Percentiles rank a stretch among this genome's conserved stretches.
phyloP scores from a whole-genome alignment of 306 rosid genomes.

The Mucuna pruriens region DNA sequence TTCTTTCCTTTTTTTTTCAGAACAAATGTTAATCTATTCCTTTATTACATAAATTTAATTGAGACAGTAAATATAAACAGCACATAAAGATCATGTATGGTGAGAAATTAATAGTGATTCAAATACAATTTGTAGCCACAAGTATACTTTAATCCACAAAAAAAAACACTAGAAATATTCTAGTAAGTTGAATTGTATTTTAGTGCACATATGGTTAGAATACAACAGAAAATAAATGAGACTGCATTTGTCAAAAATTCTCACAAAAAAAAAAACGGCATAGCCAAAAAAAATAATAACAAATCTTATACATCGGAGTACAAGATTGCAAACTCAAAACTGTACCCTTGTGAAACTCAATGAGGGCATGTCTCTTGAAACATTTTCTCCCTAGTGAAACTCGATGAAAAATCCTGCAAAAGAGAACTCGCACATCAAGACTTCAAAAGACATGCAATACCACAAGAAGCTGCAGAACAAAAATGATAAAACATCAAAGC shows the following conservation, averaged over 20 bases:
- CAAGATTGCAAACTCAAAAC: conserved; percentile 8
- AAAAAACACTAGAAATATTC: not conserved
- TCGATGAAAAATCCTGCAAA: not conserved
- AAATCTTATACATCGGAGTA: not conserved
- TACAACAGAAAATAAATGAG: not conserved
- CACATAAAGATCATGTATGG: not conserved
- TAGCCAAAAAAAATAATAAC: not conserved
- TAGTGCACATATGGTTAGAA: not conserved
- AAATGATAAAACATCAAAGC: not conserved
- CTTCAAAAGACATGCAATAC: not conserved
- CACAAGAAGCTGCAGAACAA: not conserved
- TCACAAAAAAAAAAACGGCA: not conserved
- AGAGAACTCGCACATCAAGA: conserved; percentile 21
- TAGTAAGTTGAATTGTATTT: not conserved
- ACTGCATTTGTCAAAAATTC: not conserved
- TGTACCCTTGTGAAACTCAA: not conserved
- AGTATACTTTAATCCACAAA: not conserved
- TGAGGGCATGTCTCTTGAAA: not conserved
- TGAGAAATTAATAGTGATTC: not conserved
- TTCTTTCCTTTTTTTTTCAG: not conserved
- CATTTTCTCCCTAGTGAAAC: not conserved
- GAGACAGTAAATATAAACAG: not conserved
- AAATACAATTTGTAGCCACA: not conserved
- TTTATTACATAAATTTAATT: not conserved
- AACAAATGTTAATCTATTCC: not conserved